phyloP scores from a whole-genome alignment of 2,329 filamentous ascomycete species.

The Aspergillus aculeatus region DNA sequence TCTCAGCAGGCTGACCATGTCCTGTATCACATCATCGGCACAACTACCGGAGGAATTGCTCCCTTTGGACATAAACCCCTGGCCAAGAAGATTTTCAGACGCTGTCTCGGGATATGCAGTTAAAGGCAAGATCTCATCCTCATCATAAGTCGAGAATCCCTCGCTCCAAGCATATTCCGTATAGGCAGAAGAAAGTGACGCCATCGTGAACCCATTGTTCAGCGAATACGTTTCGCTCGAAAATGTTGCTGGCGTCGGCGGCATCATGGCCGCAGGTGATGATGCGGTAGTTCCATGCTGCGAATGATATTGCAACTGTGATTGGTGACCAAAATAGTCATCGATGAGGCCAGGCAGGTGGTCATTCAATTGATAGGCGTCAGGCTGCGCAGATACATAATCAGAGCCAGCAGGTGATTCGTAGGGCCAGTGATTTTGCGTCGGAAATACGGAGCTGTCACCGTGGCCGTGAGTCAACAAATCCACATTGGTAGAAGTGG shows the following conservation, averaged over 20 bases:
- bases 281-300: neutral
- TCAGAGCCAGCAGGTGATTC: constrained; percentile 11
- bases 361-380: constrained; percentile 1
- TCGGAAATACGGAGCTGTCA: constrained; percentile 1
- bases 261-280: neutral
- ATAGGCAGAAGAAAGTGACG: neutral
- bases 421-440: neutral
- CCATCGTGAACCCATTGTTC: neutral
- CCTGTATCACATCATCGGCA: constrained; percentile 7
- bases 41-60: neutral
- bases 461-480: neutral
- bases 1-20: constrained; percentile 11
- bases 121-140: neutral
- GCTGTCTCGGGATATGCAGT: neutral
- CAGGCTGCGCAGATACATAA: constrained; percentile 4
- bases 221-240: neutral
- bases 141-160: neutral
- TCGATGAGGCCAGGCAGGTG: constrained; percentile 5
- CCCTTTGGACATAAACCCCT: constrained; percentile 7
- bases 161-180: neutral
- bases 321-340: neutral
- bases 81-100: constrained; percentile 6
- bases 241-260: neutral
- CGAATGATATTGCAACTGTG: neutral
- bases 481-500: neutral